Evolutionary conservation across 106 monocot genomes (phyloP).

Genomic region (Amphibolis antarctica): DNA sequence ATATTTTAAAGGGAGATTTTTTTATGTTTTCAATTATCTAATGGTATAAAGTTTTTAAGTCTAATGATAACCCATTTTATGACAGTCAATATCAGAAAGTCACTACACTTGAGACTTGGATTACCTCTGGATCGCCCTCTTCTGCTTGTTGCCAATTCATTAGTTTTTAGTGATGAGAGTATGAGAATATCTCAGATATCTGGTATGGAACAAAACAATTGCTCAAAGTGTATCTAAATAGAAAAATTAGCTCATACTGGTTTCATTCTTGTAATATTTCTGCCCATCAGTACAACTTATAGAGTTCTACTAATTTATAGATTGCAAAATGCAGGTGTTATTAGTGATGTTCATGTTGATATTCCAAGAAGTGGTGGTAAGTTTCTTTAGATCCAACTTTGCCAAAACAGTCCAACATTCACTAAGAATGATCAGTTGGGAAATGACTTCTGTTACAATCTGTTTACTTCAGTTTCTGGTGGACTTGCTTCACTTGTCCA

Average conservation of each 20-base stretch:
- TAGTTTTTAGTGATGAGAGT: conserved; percentile 30
- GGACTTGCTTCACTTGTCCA: conserved; percentile 55
- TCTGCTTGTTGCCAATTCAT: conserved; percentile 63
- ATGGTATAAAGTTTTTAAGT: background rate
- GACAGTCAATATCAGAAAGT: conserved; percentile 69
- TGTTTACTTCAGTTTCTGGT: conserved; percentile 60
- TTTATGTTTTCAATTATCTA: no score
- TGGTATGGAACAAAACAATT: conserved; percentile 13
- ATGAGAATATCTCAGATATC: conserved; percentile 11
- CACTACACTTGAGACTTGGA: conserved; percentile 63
- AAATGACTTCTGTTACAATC: background rate
- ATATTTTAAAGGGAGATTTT: no score
- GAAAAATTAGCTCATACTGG: no score
- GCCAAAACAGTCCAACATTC: background rate
- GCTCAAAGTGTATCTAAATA: background rate
- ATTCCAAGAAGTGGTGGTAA: conserved; percentile 78
- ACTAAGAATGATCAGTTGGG: background rate
- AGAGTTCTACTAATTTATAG: no score
- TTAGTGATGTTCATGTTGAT: conserved; percentile 76
- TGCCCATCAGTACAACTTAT: no score
- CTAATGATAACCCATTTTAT: background rate
- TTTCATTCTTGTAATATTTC: no score
- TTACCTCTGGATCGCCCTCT: conserved; percentile 89
- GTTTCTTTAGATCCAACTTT: conserved; percentile 12
- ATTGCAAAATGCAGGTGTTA: conserved; percentile 28